Conservation (phyloP, 2,329 filamentous ascomycete genomes). For the Phaeosphaeria sp. region DNA sequence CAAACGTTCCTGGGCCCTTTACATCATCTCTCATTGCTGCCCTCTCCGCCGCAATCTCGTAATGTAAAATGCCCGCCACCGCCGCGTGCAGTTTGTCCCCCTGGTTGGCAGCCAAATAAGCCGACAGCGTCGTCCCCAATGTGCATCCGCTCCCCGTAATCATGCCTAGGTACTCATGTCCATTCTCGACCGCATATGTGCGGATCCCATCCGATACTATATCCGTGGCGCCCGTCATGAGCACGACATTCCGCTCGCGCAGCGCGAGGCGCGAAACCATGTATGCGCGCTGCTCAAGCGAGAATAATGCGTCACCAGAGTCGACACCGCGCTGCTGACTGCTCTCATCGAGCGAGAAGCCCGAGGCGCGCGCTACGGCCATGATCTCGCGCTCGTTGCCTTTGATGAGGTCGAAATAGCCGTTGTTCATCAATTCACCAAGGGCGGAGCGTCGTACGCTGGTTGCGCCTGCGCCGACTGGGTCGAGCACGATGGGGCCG, state of each 20-base stretch:
- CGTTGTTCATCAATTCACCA: constrained; percentile 71
- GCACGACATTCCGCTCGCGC: constrained; percentile 72
- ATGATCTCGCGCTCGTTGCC: constrained; percentile 91
- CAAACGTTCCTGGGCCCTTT: constrained; percentile 82
- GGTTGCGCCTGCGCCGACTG: constrained; percentile 89
- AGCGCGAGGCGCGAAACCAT: constrained; percentile 72
- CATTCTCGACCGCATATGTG: constrained; percentile 75
- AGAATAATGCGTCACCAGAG: constrained; percentile 65
- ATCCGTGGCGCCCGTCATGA: constrained; percentile 83
- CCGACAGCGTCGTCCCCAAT: constrained; percentile 80
- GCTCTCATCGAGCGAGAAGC: constrained; percentile 52
- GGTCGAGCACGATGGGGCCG: constrained; percentile 82
- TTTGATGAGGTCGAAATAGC: constrained; percentile 88
- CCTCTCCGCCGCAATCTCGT: constrained; percentile 77
- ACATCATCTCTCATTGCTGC: constrained; percentile 67
- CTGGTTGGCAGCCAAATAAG: constrained; percentile 65
- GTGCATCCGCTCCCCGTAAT: constrained; percentile 83
- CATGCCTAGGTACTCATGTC: constrained; percentile 71
- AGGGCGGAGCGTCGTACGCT: constrained; percentile 73
- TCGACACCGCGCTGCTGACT: constrained; percentile 83
- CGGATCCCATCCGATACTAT: constrained; percentile 75
- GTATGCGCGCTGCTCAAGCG: constrained; percentile 61
- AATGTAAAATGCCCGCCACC: constrained; percentile 76
- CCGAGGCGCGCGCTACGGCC: constrained; percentile 63
- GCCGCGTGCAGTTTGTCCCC: constrained; percentile 66